Conservation (phyloP, 352 stramenopile genomes). For the Elongisporangium prolatum region DNA sequence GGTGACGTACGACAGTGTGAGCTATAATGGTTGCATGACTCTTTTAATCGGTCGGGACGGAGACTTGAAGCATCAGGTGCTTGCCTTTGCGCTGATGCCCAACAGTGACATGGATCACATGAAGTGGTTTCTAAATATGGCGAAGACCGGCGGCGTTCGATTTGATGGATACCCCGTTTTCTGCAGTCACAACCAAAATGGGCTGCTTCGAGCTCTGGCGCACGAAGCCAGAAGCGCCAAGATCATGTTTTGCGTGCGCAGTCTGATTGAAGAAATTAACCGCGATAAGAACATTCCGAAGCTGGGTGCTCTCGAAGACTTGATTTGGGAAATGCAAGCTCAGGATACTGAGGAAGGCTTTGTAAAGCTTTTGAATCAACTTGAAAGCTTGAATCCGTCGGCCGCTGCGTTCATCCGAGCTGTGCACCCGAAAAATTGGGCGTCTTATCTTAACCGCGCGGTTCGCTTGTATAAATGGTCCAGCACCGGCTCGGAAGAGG, state of each 20-base stretch:
- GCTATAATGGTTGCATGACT: constrained; percentile 59
- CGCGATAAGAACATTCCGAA: constrained; percentile 75
- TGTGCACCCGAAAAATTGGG: constrained; percentile 66
- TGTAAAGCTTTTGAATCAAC: constrained; percentile 33
- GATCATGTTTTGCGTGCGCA: constrained; percentile 72
- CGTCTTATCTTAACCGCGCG: constrained; percentile 55
- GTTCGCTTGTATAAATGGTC: constrained; percentile 66
- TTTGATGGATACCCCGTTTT: constrained; percentile 56
- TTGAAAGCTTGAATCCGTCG: constrained; percentile 48
- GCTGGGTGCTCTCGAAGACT: constrained; percentile 47
- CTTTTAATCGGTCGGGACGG: constrained; percentile 65
- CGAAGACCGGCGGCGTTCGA: constrained; percentile 40
- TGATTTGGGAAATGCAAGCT: constrained; percentile 58
- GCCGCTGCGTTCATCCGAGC: constrained; percentile 50
- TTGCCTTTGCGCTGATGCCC: constrained; percentile 67
- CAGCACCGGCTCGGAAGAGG: constrained; percentile 53
- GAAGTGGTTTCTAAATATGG: constrained; percentile 65
- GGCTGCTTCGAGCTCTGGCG: constrained; percentile 46
- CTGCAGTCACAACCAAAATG: constrained; percentile 53
- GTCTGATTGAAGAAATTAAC: constrained; percentile 57
- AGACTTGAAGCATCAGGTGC: constrained; percentile 58
- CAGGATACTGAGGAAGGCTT: constrained; percentile 60
- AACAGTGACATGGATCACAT: constrained; percentile 63
- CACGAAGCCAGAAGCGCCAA: constrained; percentile 47
- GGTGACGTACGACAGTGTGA: constrained; percentile 60